phyloP scores from a whole-genome alignment of 345 rosid genomes.

The Angophora floribunda region DNA sequence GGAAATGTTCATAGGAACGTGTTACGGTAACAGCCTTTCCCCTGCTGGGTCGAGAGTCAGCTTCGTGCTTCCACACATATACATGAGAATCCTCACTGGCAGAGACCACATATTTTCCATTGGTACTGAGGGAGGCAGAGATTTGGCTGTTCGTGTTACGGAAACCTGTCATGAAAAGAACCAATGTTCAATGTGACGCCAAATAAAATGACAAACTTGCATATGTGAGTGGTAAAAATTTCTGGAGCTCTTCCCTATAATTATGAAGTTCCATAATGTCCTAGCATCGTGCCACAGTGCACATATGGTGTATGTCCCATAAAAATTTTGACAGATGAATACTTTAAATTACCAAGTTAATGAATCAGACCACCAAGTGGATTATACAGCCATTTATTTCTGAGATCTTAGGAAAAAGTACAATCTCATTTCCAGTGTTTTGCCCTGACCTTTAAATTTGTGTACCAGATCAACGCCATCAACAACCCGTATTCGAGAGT shows the following conservation, averaged over 20 bases:
- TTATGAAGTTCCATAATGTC: not conserved
- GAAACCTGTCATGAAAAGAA: conserved; percentile 49
- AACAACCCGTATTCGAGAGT: conserved; percentile 83
- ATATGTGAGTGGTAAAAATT: not conserved
- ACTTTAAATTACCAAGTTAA: not conserved
- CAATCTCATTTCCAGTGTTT: not conserved
- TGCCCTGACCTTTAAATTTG: conserved; percentile 76
- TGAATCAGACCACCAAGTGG: not conserved
- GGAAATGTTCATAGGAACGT: conserved; percentile 75
- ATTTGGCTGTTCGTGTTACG: conserved; percentile 88
- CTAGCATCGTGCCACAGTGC: not conserved
- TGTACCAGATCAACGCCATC: conserved; percentile 73
- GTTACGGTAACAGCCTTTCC: conserved; percentile 58
- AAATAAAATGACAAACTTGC: not conserved
- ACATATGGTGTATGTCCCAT: not conserved
- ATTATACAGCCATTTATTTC: not conserved
- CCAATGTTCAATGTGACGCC: not conserved
- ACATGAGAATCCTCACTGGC: conserved; percentile 97
- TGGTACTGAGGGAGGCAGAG: conserved; percentile 71
- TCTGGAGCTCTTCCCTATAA: not conserved
- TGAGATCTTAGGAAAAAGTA: not conserved
- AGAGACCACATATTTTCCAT: conserved; percentile 82
- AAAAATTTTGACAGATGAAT: not conserved
- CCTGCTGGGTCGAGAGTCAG: conserved; percentile 70
- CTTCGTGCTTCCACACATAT: conserved; percentile 87